Evolutionary conservation across 345 rosid species (phyloP), one percentile per base, ranked within the genome.

Genomic region (Hypericum perforatum): DNA sequence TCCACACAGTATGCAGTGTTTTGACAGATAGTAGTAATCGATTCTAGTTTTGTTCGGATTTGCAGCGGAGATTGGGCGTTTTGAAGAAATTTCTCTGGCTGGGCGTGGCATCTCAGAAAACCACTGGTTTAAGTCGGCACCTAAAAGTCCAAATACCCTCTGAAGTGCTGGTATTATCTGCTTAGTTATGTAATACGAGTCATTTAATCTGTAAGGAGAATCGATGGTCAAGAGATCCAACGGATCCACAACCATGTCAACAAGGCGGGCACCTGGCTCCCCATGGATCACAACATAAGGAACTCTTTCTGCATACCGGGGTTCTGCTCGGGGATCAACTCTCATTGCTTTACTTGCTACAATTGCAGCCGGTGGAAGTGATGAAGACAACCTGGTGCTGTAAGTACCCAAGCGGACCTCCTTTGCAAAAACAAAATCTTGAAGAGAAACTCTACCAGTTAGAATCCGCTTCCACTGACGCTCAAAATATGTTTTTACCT

Each of bases 201-300:
- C 95, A 67, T 92, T 92, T 63, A 92, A 67, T 55, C 96, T 75
- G 63, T 73, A 81, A 10, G 90, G 88, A 14, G 96, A 81, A 61
- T 82, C 77, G 2, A 83, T 58, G 37, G 80, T 86, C 78, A 92
- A 69, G 60, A 92, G 82, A 37, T 79, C 84, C 73, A 81, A 59
- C 13, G 96, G 96, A 75, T 92, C 95, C 43, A 88, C 85, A 48
- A 91, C 98, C 95, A 91, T 82, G 61, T 91, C 98, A 72, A 81
- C 86, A 39, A 88, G 76, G 16, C 94, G 78, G 52, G 94, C 89
- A 8, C 98, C 96, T 40, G 90, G 98, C 72, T 82, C 88, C 12
- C 96, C 95, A 58, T 92, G 95, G 67, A 88, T 80, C 45, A 92
- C 96, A 50, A 85, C 81, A 58, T 88, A 92, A 61, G 96, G 90